Conservation (phyloP, 2,329 filamentous ascomycete species). For the Fusarium illudens region DNA sequence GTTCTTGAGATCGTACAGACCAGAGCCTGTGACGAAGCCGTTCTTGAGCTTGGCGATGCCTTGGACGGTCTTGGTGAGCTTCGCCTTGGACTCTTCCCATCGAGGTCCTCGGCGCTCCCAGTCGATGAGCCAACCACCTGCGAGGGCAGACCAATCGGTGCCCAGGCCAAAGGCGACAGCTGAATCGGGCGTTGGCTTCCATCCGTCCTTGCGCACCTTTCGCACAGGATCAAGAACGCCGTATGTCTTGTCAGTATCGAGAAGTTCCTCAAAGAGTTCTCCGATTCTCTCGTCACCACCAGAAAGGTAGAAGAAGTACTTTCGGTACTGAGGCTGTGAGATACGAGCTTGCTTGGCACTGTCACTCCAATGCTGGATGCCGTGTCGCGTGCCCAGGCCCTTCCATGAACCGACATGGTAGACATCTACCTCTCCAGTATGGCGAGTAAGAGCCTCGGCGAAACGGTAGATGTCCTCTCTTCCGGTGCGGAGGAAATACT, state of each 20-base stretch:
- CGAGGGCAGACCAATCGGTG: constrained; percentile 67
- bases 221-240: constrained; percentile 63
- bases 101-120: constrained; percentile 65
- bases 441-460: constrained; percentile 65
- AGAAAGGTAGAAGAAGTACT: constrained; percentile 63
- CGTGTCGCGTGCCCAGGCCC: constrained; percentile 69
- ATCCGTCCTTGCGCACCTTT: constrained; percentile 65
- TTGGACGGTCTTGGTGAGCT: constrained; percentile 57
- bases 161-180: constrained; percentile 61
- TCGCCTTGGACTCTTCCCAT: constrained; percentile 61
- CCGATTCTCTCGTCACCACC: constrained; percentile 67
- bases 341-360: constrained; percentile 70
- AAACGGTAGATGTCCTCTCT: constrained; percentile 65
- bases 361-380: constrained; percentile 69
- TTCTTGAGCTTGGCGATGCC: constrained; percentile 65
- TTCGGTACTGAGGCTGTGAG: constrained; percentile 63
- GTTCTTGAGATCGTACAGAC: constrained; percentile 59
- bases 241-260: constrained; percentile 63
- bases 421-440: constrained; percentile 68
- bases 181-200: constrained; percentile 53
- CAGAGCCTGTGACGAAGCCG: constrained; percentile 66
- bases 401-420: constrained; percentile 67
- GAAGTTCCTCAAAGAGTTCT: constrained; percentile 59
- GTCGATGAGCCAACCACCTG: constrained; percentile 65
- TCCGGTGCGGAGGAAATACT: constrained; percentile 67